These are phyloP conservation scores for Boletales sp. DNA, from an alignment of 768 basidiomycete species.

Conservation along the genomic window DNA sequence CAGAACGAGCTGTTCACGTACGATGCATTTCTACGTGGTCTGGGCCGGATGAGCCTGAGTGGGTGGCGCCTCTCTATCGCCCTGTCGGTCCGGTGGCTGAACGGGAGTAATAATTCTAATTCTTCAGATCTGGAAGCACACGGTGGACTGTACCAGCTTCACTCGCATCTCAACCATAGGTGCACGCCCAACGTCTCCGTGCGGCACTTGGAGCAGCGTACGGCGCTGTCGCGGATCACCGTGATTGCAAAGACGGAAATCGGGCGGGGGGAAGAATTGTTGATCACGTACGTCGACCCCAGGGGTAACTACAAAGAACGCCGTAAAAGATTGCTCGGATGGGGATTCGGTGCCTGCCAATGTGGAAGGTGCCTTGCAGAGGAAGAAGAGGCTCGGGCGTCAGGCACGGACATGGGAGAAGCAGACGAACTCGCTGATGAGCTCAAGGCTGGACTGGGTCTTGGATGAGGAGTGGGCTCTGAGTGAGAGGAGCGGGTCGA, in stretches of 20 bases:
- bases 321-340: conserved; percentile 53
- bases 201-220: conserved; percentile 68
- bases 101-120: too few species aligned
- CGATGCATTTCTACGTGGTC: conserved; percentile 65
- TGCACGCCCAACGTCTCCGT: conserved; percentile 80
- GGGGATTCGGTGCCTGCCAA: conserved; percentile 71
- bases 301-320: conserved; percentile 36
- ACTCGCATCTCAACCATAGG: conserved; percentile 85
- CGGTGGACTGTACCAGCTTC: conserved; percentile 80
- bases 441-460: conserved; percentile 62
- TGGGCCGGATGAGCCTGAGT: conserved; percentile 84
- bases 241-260: conserved; percentile 66
- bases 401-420: conserved; percentile 4
- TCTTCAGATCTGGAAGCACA: conserved; percentile 81
- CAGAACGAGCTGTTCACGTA: conserved; percentile 66
- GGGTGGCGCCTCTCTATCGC: conserved; percentile 25
- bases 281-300: conserved; percentile 78
- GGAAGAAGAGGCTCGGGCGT: conserved; percentile 28
- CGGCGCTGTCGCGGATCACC: conserved; percentile 69
- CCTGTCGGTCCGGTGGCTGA: not conserved
- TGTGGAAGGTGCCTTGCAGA: conserved; percentile 71
- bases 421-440: conserved; percentile 53
- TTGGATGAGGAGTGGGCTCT: conserved; percentile 27
- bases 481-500: too few species aligned
- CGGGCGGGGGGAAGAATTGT: conserved; percentile 66